phyloP scores from a whole-genome alignment of 345 rosid species.

The Hibiscus trionum region DNA sequence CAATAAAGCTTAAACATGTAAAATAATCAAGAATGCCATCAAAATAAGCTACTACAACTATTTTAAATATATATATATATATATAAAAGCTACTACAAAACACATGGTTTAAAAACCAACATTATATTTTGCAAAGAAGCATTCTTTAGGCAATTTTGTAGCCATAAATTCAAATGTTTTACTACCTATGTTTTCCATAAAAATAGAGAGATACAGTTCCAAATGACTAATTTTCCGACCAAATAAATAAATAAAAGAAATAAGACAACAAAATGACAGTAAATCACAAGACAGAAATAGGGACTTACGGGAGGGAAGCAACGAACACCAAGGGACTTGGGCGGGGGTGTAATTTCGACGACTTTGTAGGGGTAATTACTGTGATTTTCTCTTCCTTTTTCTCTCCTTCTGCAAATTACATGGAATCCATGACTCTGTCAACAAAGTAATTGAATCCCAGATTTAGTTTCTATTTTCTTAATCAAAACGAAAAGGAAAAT shows the following conservation, averaged over 20 bases:
- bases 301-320: constrained; percentile 68
- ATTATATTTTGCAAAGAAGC: background rate
- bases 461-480: background rate
- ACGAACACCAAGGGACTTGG: constrained; percentile 82
- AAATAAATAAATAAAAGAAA: background rate
- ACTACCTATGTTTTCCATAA: too few relatives aligned
- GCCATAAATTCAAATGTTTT: background rate
- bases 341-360: constrained; percentile 89
- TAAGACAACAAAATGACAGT: background rate
- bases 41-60: background rate
- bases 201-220: background rate
- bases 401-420: constrained; percentile 65
- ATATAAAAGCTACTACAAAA: background rate
- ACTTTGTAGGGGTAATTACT: constrained; percentile 64
- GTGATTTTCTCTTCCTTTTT: constrained; percentile 45
- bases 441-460: background rate
- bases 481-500: background rate
- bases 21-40: constrained; percentile 1
- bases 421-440: constrained; percentile 29
- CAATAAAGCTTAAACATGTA: background rate
- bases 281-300: background rate
- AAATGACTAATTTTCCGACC: background rate
- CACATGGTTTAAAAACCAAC: background rate
- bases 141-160: background rate
- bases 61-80: too few relatives aligned